A percentile compares a stretch with the other conserved stretches of the same genome.
Evolutionary conservation across 1,284 basidiomycete genomes (phyloP).

Genomic region (Papiliotrema nemorosa): DNA sequence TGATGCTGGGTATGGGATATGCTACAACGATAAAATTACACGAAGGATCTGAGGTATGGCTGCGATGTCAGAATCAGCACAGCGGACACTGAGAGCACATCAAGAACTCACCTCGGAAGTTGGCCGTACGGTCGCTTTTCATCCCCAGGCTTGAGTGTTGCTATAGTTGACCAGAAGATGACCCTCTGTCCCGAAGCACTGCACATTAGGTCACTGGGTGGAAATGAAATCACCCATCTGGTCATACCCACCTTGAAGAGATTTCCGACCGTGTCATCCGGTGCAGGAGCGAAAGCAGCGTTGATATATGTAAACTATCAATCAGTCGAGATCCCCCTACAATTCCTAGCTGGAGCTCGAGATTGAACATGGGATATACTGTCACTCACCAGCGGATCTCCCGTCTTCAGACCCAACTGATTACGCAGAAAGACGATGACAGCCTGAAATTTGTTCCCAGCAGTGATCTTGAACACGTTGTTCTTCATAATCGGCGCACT

Average conservation of each 20-base stretch:
- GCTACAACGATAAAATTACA: no score
- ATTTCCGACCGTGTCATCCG: slow-evolving; percentile 88
- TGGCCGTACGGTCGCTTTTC: no score
- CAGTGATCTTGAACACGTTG: slow-evolving; percentile 97
- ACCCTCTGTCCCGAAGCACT: slow-evolving; percentile 89
- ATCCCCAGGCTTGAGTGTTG: slow-evolving; percentile 45
- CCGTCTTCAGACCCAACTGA: slow-evolving; percentile 81
- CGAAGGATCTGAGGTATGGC: no score
- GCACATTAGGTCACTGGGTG: slow-evolving; percentile 3
- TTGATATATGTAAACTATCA: slow-evolving; percentile 99
- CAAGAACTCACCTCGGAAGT: no score
- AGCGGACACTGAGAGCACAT: neutral
- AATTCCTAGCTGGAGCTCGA: neutral
- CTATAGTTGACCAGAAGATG: slow-evolving; percentile 94
- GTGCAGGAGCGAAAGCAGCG: slow-evolving; percentile 89
- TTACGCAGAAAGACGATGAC: slow-evolving; percentile 91
- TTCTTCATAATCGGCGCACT: slow-evolving; percentile 98
- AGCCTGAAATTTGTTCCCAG: slow-evolving; percentile 89
- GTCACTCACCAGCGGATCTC: slow-evolving; percentile 75
- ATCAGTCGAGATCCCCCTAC: neutral
- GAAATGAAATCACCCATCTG: slow-evolving; percentile 4
- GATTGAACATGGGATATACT: neutral
- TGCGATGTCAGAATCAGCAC: no score
- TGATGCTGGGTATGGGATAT: no score
- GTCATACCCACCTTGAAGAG: slow-evolving; percentile 58